These are phyloP conservation scores for Ustilago nuda DNA, from an alignment of 1,284 basidiomycete species.

Conservation along the genomic window DNA sequence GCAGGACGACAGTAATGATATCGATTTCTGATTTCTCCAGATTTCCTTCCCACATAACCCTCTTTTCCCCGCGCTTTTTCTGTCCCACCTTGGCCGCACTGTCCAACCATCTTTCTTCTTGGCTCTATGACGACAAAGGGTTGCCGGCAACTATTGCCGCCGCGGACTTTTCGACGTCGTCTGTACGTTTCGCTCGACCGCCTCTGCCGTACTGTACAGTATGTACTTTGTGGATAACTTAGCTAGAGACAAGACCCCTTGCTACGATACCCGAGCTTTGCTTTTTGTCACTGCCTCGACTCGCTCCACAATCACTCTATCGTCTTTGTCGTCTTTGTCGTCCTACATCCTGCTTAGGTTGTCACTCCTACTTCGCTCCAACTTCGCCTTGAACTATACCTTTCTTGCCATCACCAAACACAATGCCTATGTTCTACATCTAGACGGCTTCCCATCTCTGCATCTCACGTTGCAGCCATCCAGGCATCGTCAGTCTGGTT, in stretches of 20 bases:
- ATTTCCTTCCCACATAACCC: slow-evolving; percentile 11
- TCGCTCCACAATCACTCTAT: neutral
- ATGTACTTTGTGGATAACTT: neutral
- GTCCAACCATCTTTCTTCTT: slow-evolving; percentile 8
- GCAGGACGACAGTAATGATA: neutral
- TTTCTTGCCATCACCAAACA: neutral
- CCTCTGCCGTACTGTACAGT: neutral
- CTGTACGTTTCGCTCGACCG: neutral
- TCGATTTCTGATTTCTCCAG: slow-evolving; percentile 10
- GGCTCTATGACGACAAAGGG: slow-evolving; percentile 4
- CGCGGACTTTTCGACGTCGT: neutral
- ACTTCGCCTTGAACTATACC: neutral
- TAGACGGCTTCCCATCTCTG: no score
- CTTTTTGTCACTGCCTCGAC: slow-evolving; percentile 1
- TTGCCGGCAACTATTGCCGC: neutral
- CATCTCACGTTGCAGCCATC: no score
- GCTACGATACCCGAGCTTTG: slow-evolving; percentile 1
- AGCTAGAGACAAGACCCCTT: neutral
- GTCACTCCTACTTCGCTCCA: neutral
- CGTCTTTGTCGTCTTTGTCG: neutral
- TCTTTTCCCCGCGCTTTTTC: slow-evolving; percentile 5
- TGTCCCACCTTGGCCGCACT: neutral
- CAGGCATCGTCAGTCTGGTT: neutral
- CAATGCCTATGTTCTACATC: neutral
- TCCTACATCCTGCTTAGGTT: neutral